Percentiles rank a stretch among this genome's conserved stretches.
Conservation (phyloP, 768 basidiomycete genomes). For the Boletus reticulatus region DNA sequence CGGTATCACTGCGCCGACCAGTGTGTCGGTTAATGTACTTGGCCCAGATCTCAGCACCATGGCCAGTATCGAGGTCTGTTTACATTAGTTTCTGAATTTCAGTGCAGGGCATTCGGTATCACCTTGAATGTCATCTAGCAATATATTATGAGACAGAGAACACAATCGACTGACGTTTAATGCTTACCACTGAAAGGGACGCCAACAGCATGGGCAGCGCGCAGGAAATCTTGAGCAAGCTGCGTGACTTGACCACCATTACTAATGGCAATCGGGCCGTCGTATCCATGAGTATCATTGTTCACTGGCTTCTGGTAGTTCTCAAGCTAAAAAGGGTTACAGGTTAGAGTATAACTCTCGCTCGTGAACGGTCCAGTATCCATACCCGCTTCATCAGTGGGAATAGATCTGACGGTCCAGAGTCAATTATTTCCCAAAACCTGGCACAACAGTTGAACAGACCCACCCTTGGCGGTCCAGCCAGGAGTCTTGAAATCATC, state of each 20-base stretch:
- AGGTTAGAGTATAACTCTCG: not conserved
- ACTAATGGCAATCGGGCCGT: conserved; percentile 72
- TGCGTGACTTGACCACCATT: conserved; percentile 64
- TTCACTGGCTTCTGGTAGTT: conserved; percentile 74
- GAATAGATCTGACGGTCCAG: conserved; percentile 46
- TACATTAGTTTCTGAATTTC: not conserved
- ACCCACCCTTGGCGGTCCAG: conserved; percentile 60
- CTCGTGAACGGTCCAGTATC: not conserved
- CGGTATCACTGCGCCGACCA: conserved; percentile 69
- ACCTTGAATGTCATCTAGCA: too few relatives aligned
- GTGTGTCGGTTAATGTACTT: conserved; percentile 77
- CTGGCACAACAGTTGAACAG: not conserved
- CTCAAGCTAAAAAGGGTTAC: conserved; percentile 46
- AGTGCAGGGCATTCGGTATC: not conserved
- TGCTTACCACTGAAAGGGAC: conserved; percentile 62
- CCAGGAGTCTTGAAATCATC: conserved; percentile 74
- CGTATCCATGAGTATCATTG: conserved; percentile 66
- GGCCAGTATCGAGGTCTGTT: conserved; percentile 53
- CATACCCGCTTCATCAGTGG: conserved; percentile 68
- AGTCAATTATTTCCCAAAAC: not conserved
- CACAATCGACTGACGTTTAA: too few relatives aligned
- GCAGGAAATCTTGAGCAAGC: conserved; percentile 67
- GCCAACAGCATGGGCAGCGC: conserved; percentile 58
- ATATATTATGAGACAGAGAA: too few relatives aligned
- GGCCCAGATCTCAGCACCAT: conserved; percentile 71